phyloP scores from a whole-genome alignment of 768 basidiomycete species.

The Boletus vermiculosoides region DNA sequence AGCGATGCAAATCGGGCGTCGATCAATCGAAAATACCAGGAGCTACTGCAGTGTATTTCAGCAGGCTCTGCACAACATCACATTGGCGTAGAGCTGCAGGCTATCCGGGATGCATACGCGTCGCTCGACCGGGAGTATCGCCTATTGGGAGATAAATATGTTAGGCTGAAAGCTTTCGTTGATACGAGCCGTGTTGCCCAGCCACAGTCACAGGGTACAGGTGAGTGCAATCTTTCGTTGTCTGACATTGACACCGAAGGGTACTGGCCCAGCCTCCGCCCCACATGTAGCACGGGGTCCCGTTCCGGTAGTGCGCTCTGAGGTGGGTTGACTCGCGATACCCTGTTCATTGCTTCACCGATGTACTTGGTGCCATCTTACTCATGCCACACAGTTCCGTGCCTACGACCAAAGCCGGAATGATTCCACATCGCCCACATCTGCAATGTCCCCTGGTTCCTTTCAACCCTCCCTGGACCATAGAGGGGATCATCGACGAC shows the following conservation, averaged over 20 bases:
- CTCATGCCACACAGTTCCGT: conserved; percentile 1
- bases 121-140: conserved; percentile 24
- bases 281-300: conserved; percentile 1
- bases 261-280: background rate
- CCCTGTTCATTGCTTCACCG: background rate
- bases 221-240: conserved; percentile 1
- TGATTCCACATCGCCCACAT: conserved; percentile 5
- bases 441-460: conserved; percentile 1
- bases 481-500: conserved; percentile 5
- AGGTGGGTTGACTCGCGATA: conserved; percentile 8
- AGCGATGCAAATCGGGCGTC: conserved; percentile 19
- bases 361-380: background rate
- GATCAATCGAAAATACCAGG: conserved; percentile 27
- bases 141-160: conserved; percentile 23
- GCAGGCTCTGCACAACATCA: conserved; percentile 17
- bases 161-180: conserved; percentile 9
- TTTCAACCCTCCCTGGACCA: conserved; percentile 8
- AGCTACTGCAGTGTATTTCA: conserved; percentile 18
- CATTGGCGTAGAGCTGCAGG: conserved; percentile 19
- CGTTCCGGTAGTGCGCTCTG: conserved; percentile 7
- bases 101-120: conserved; percentile 16
- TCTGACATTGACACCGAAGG: background rate
- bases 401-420: conserved; percentile 4
- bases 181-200: conserved; percentile 5
- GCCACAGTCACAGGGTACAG: conserved; percentile 8